A percentile compares a stretch with the other conserved stretches of the same genome.
These are phyloP conservation scores for Tremella yokohamensis DNA, from an alignment of 768 basidiomycete species.

Conservation along the genomic window DNA sequence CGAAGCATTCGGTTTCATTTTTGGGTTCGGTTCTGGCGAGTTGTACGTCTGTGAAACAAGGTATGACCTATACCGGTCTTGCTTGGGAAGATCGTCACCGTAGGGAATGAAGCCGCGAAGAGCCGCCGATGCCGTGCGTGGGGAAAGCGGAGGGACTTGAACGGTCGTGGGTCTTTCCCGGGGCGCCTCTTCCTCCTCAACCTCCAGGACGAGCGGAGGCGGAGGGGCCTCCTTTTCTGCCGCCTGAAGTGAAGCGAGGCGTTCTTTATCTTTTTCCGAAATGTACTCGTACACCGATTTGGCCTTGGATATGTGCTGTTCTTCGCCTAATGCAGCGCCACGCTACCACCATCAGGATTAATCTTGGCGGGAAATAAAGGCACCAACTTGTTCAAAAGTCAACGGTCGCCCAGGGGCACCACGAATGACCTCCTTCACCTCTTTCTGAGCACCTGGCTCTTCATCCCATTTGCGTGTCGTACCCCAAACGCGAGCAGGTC, in stretches of 20 bases:
- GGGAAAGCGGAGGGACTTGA: constrained; percentile 63
- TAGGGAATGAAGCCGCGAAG: constrained; percentile 88
- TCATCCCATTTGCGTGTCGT: constrained; percentile 46
- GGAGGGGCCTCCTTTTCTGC: constrained; percentile 10
- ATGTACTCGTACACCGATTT: constrained; percentile 88
- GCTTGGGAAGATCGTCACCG: constrained; percentile 63
- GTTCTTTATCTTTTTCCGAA: constrained; percentile 84
- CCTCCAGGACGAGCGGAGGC: constrained; percentile 14
- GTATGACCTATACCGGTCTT: constrained; percentile 78
- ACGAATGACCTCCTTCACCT: constrained; percentile 35
- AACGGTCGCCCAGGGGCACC: constrained; percentile 58
- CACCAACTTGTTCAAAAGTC: constrained; percentile 69
- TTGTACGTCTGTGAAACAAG: constrained; percentile 65
- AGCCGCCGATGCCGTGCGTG: constrained; percentile 79
- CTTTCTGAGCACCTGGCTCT: constrained; percentile 23
- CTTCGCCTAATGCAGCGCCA: constrained; percentile 77
- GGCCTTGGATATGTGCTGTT: constrained; percentile 55
- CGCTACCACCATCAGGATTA: constrained; percentile 57
- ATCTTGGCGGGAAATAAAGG: not conserved
- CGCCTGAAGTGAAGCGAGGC: constrained; percentile 56
- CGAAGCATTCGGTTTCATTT: constrained; percentile 59
- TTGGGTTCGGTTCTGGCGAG: constrained; percentile 54
- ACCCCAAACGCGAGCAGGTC: constrained; percentile 74
- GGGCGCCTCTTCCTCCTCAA: constrained; percentile 24
- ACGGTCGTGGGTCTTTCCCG: constrained; percentile 51